Evolutionary conservation across 495 filamentous ascomycete species (phyloP), one percentile per base, ranked within the genome.

Genomic region (Trichoderma erinaceum): DNA sequence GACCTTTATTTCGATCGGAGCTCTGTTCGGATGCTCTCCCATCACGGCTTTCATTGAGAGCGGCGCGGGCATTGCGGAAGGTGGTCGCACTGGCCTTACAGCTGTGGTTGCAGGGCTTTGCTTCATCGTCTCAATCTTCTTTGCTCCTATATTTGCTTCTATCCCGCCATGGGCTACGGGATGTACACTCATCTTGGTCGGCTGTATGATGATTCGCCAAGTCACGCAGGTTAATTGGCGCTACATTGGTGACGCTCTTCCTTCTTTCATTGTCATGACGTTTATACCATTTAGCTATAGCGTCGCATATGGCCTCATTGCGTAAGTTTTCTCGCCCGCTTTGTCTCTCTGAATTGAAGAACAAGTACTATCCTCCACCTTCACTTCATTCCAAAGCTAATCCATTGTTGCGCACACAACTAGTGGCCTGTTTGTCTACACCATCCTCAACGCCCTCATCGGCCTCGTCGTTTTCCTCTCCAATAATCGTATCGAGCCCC

Each of bases 81-180:
- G 91, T 13, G 91, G 90, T 0, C 86, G 86, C 65, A 93, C 91
- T 0, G 91, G 91, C 10, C 78, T 95, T 23, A 93, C 91, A 7
- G 89, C 91, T 2, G 87, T 90, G 68, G 82, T 85, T 46, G 86
- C 89, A 0, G 91, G 91, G 4, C 64, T 89, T 64, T 90, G 88
- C 72, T 95, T 95, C 79, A 85, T 95, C 69, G 80, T 91, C 71
- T 84, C 89, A 29, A 80, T 93, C 41, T 93, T 95, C 82, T 92
- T 95, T 73, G 89, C 90, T 0, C 91, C 91, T 0, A 89, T 95
- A 35, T 89, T 93, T 69, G 89, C 91, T 38, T 91, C 88, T 2
- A 92, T 93, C 63, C 91, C 91, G 2, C 89, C 91, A 0, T 95
- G 90, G 90, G 91, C 91, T 6, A 93, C 91, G 0, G 91, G 91